phyloP scores from a whole-genome alignment of 805 yeast species.

The Kodamaea kakaduensis region DNA sequence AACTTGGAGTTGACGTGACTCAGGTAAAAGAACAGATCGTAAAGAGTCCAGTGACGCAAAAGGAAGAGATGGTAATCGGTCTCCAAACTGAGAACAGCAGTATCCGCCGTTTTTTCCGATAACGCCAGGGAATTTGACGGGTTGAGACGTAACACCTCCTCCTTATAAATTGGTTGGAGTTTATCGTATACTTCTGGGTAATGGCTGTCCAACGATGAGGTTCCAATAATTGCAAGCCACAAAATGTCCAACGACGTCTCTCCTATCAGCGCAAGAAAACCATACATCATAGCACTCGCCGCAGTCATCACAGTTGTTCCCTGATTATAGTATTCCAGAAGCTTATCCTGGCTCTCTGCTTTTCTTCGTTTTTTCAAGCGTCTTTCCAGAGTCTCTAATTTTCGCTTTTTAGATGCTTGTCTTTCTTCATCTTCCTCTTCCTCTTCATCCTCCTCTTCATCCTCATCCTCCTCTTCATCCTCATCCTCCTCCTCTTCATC shows the following conservation, averaged over 20 bases:
- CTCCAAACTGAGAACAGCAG: constrained; percentile 57
- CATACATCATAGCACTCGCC: constrained; percentile 72
- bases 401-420: constrained; percentile 24
- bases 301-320: constrained; percentile 80
- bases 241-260: constrained; percentile 66
- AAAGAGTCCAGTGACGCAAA: constrained; percentile 88
- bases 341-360: constrained; percentile 45
- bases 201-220: constrained; percentile 70
- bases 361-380: constrained; percentile 38
- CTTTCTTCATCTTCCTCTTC: constrained; percentile 13
- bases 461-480: constrained; percentile 25
- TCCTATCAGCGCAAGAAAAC: constrained; percentile 75
- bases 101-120: constrained; percentile 35
- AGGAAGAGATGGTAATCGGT: constrained; percentile 83
- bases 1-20: constrained; percentile 85
- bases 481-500: constrained; percentile 37
- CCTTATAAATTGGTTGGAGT: constrained; percentile 68
- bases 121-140: constrained; percentile 27
- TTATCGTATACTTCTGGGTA: constrained; percentile 72
- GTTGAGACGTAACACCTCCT: constrained; percentile 73
- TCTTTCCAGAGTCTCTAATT: constrained; percentile 12
- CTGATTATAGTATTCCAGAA: constrained; percentile 76
- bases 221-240: constrained; percentile 89
- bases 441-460: constrained; percentile 30
- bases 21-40: constrained; percentile 88